Percentiles rank a stretch among this genome's conserved stretches.
Evolutionary conservation across 805 yeast species (phyloP).

Genomic region (Candida wancherniae): DNA sequence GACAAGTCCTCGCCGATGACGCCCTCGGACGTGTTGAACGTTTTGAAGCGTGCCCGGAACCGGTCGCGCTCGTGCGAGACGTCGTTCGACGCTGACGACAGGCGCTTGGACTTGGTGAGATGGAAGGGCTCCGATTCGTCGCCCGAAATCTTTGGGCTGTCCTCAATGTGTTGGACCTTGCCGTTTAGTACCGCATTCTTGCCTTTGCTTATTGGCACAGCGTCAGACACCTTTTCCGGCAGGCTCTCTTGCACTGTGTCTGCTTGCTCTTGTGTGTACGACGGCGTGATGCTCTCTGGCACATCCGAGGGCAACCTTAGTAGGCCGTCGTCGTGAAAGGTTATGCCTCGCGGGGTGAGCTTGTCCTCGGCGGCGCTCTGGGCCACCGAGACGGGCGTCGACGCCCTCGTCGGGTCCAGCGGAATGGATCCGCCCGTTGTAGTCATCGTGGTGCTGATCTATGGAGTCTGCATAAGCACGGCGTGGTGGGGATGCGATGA

Average conservation of each 20-base stretch:
- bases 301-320: constrained; percentile 1
- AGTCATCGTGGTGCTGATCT: no score
- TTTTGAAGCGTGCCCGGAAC: constrained; percentile 35
- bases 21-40: constrained; percentile 21
- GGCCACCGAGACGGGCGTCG: constrained; percentile 1
- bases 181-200: no score
- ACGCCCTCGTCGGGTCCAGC: constrained; percentile 1
- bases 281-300: background rate
- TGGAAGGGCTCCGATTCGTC: background rate
- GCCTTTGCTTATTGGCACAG: no score
- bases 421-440: constrained; percentile 1
- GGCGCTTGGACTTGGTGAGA: constrained; percentile 26
- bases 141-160: background rate
- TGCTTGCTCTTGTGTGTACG: no score
- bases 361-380: background rate
- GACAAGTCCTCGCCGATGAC: constrained; percentile 4
- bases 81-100: constrained; percentile 39
- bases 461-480: no score
- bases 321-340: background rate
- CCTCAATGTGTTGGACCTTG: no score
- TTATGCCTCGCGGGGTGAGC: constrained; percentile 1
- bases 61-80: constrained; percentile 37
- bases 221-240: no score
- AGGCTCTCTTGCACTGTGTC: no score
- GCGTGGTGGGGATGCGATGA: no score